These are phyloP conservation scores for Cytospora schulzeri DNA, from an alignment of 2,329 filamentous ascomycete genomes.

Conservation along the genomic window DNA sequence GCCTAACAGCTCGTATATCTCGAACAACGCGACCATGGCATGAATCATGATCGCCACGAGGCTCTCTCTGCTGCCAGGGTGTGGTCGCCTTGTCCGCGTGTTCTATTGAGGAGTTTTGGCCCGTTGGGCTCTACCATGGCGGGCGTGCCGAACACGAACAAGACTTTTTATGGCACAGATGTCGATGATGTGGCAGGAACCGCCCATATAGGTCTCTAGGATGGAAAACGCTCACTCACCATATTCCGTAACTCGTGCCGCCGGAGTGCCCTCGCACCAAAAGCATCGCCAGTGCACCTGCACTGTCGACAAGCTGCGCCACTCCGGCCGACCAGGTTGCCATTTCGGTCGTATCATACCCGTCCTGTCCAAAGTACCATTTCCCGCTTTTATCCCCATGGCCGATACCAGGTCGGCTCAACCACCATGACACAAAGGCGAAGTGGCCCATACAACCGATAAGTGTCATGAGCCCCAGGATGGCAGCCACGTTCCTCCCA, in stretches of 20 bases:
- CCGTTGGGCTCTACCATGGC: too few relatives aligned
- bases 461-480: constrained; percentile 41
- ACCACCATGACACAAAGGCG: constrained; percentile 51
- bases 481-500: constrained; percentile 42
- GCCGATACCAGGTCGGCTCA: constrained; percentile 43
- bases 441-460: constrained; percentile 44
- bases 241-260: constrained; percentile 51
- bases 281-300: constrained; percentile 46
- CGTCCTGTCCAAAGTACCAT: constrained; percentile 44
- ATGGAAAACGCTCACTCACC: constrained; percentile 41
- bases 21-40: too few relatives aligned
- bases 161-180: too few relatives aligned
- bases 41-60: too few relatives aligned
- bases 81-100: too few relatives aligned
- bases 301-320: constrained; percentile 46
- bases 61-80: too few relatives aligned
- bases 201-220: not conserved
- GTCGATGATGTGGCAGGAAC: not conserved
- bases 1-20: too few relatives aligned
- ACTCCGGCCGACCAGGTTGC: constrained; percentile 51
- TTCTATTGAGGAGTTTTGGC: too few relatives aligned
- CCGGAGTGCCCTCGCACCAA: constrained; percentile 50
- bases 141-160: too few relatives aligned
- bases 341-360: constrained; percentile 51
- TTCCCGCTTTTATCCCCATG: constrained; percentile 49